Conservation (phyloP, 164 flowering plant genomes). For the Vitis riparia region DNA sequence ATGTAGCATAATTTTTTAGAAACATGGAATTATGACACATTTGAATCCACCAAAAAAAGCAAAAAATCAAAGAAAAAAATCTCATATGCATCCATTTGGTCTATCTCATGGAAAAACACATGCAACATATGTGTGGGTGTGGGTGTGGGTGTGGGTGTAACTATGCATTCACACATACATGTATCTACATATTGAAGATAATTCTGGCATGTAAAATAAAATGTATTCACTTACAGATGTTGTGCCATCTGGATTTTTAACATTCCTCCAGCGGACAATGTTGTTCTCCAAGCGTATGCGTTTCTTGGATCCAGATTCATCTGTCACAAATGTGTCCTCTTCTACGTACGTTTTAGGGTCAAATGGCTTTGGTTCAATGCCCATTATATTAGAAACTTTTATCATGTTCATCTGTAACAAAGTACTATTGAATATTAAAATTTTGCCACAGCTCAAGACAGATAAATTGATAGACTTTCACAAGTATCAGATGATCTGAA, state of each 20-base stretch:
- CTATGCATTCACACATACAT: too few relatives aligned
- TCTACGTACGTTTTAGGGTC: constrained; percentile 91
- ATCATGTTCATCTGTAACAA: constrained; percentile 87
- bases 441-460: neutral
- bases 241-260: constrained; percentile 71
- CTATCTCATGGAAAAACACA: too few relatives aligned
- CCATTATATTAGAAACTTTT: constrained; percentile 98
- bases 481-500: too few relatives aligned
- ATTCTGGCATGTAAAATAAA: neutral
- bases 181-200: too few relatives aligned
- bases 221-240: constrained; percentile 56
- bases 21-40: too few relatives aligned
- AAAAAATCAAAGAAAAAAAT: too few relatives aligned
- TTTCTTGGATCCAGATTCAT: constrained; percentile 91
- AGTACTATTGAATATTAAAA: neutral
- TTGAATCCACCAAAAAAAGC: too few relatives aligned
- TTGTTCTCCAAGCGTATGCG: constrained; percentile 94
- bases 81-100: too few relatives aligned
- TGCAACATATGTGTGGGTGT: too few relatives aligned
- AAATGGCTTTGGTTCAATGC: constrained; percentile 94
- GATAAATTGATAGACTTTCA: too few relatives aligned
- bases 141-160: too few relatives aligned
- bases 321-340: constrained; percentile 89
- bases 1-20: too few relatives aligned
- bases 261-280: constrained; percentile 90